Evolutionary conservation across 768 basidiomycete species (phyloP).

Genomic region (Phlebiopsis gigantea): DNA sequence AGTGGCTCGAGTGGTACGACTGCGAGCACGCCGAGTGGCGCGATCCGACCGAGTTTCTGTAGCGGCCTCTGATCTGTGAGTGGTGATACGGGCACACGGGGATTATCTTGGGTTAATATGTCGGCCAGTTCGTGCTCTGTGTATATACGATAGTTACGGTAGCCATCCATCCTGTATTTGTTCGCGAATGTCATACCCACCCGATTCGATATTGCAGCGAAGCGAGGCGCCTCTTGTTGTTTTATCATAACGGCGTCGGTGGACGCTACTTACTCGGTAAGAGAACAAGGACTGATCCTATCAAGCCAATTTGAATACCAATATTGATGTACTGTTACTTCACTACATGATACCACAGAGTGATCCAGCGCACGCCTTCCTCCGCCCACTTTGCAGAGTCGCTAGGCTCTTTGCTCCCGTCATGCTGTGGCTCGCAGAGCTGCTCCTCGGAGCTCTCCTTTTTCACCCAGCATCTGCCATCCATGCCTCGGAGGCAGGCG

Average conservation of each 20-base stretch:
- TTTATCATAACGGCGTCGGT: no score
- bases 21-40: conserved; percentile 49
- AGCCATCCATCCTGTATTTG: not conserved
- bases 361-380: not conserved
- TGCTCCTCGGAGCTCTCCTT: not conserved
- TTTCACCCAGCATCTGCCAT: conserved; percentile 7
- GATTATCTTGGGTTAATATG: not conserved
- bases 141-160: not conserved
- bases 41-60: conserved; percentile 24
- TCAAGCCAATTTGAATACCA: no score
- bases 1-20: conserved; percentile 63
- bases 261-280: not conserved
- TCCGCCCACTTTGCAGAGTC: not conserved
- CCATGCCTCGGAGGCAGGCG: conserved; percentile 65
- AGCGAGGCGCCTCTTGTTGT: no score
- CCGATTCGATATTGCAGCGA: no score
- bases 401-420: not conserved
- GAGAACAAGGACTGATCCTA: no score
- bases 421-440: not conserved
- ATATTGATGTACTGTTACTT: no score
- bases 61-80: no score
- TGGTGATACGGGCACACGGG: not conserved
- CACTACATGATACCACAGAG: not conserved
- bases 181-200: no score
- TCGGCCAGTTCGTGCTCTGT: not conserved